Evolutionary conservation across 805 yeast species (phyloP), one percentile per base, ranked within the genome.

Genomic region (Pichia manshurica): DNA sequence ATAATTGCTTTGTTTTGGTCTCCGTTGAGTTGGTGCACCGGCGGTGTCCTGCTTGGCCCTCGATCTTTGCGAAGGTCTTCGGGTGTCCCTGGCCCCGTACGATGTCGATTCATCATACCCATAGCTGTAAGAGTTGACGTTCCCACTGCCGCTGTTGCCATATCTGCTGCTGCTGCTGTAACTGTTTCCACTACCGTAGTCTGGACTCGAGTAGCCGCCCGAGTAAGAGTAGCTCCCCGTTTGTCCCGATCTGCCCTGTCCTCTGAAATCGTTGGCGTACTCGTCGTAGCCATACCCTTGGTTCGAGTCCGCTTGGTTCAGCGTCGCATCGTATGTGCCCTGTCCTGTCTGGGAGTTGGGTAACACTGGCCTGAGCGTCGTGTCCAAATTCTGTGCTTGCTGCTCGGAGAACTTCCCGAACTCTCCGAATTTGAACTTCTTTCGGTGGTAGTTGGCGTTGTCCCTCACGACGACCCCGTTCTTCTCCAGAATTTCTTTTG

Each of bases 331-430:
- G 19, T 53, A 52, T 17, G 49, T 50, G 6, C 46, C 46, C 21
- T 38, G 43, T 33, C 47, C 56, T 19, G 58, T 55, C 16, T 34
- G 36, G 17, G 28, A 32, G 13, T 47, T 31, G 8, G 48, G 45
- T 8, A 43, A 10, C 2, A 44, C 28, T 5, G 67, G 67, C 35
- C 45, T 53, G n/a, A 62, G 36, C 3, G 56, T 53, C 3, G 48
- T 49, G 9, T 47, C 46, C 5, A 38, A 16, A 16, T 46, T 54
- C 13, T 44, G 42, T 1, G 62, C 58, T 44, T 63, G 66, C 21
- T 72, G 74, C 48, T 66, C 67, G 5, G 81, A 77, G 57, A 64
- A 73, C 22, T 68, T 66, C 1, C 72, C 66, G 52, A 76, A 78
- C 4, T 79, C 79, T 28, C 71, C 66, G 60, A 78, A 71, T 51